Evolutionary conservation across 2,329 filamentous ascomycete genomes (phyloP).

Genomic region (Hypoxylon rubiginosum): DNA sequence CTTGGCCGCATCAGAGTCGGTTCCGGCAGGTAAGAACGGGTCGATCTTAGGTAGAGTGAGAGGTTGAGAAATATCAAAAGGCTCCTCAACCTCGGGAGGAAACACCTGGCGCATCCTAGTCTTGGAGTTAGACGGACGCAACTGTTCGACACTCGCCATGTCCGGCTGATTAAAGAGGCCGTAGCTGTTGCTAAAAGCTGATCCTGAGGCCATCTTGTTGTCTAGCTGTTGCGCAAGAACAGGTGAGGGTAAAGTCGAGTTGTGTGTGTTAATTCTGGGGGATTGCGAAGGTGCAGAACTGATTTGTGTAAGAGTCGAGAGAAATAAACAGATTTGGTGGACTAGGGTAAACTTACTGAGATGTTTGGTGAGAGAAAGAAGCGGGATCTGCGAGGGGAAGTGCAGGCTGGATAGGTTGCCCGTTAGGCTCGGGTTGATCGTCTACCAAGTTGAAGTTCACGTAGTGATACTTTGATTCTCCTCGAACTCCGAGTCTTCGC

Average conservation of each 20-base stretch:
- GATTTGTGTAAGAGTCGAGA: slow-evolving; percentile 25
- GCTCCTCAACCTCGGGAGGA: slow-evolving; percentile 67
- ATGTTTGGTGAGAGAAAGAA: slow-evolving; percentile 61
- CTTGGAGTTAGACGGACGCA: slow-evolving; percentile 70
- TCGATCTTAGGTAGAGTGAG: slow-evolving; percentile 89
- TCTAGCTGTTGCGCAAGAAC: slow-evolving; percentile 53
- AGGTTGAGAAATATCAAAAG: slow-evolving; percentile 74
- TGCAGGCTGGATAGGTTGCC: slow-evolving; percentile 61
- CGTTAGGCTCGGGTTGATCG: slow-evolving; percentile 64
- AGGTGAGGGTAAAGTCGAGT: slow-evolving; percentile 55
- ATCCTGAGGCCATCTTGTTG: slow-evolving; percentile 42
- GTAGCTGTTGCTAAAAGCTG: slow-evolving; percentile 54
- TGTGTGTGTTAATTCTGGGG: slow-evolving; percentile 38
- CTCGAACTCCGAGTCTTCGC: slow-evolving; percentile 88
- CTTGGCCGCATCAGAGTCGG: slow-evolving; percentile 87
- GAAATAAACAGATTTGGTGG: slow-evolving; percentile 7
- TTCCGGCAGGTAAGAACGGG: slow-evolving; percentile 82
- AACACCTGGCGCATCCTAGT: slow-evolving; percentile 73
- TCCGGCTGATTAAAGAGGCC: slow-evolving; percentile 73
- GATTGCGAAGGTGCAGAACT: slow-evolving; percentile 55
- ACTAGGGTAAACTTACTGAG: slow-evolving; percentile 60
- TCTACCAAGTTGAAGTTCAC: slow-evolving; percentile 74
- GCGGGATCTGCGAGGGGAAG: slow-evolving; percentile 64
- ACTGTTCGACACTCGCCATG: slow-evolving; percentile 67
- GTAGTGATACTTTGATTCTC: slow-evolving; percentile 99